These are phyloP conservation scores for Jacaranda mimosifolia DNA, from an alignment of 257 asterid species.

Conservation along the genomic window DNA sequence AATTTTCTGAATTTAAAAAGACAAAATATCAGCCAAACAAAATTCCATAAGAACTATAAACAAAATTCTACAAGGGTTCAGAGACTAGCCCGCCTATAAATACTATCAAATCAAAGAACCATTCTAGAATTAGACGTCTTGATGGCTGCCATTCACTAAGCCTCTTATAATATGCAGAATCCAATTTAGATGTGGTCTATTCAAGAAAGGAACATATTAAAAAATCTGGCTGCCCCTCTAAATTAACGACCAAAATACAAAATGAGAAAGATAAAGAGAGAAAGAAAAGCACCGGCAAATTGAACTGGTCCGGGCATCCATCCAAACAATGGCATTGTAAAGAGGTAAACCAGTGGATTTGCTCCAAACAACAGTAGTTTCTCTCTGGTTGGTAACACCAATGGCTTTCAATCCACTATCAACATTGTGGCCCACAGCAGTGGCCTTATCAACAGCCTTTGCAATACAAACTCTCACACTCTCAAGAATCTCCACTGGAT, in stretches of 20 bases:
- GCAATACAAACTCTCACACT: slow-evolving; percentile 70
- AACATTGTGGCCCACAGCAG: slow-evolving; percentile 68
- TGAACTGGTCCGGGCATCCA: slow-evolving; percentile 81
- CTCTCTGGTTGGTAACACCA: slow-evolving; percentile 86
- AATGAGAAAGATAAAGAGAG: neutral
- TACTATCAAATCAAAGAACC: neutral
- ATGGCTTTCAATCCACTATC: slow-evolving; percentile 72
- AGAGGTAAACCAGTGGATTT: slow-evolving; percentile 79
- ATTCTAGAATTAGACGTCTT: no score
- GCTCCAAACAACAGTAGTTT: slow-evolving; percentile 84
- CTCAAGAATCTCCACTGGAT: slow-evolving; percentile 80
- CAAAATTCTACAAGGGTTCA: neutral
- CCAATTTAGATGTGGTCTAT: neutral
- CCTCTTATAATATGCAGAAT: neutral
- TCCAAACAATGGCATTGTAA: slow-evolving; percentile 82
- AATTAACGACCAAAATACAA: neutral
- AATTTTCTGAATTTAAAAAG: slow-evolving; percentile 49
- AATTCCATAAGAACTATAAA: neutral
- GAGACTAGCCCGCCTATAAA: neutral
- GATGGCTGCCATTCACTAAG: no score
- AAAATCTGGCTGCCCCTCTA: neutral
- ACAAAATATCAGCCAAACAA: slow-evolving; percentile 16
- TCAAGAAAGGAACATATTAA: neutral
- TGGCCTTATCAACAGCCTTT: slow-evolving; percentile 75
- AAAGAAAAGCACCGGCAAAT: slow-evolving; percentile 58